Evolutionary conservation across 805 yeast species (phyloP).

Genomic region (Kluyveromyces nonfermentans): DNA sequence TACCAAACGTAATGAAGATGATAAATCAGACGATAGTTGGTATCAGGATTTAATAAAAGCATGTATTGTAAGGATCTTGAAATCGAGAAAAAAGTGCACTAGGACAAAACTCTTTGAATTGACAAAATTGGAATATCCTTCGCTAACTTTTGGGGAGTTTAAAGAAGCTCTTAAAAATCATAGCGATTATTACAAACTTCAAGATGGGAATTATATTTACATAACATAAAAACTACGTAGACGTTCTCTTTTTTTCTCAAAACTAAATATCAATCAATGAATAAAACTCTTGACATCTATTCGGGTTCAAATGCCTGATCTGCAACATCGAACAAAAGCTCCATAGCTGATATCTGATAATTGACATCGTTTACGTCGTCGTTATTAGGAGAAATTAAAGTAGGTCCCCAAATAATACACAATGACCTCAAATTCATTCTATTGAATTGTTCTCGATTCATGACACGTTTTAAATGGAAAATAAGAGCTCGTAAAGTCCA

Average conservation of each 20-base stretch:
- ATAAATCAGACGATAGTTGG: conserved; percentile 17
- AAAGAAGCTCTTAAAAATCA: conserved; percentile 20
- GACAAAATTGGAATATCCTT: conserved; percentile 12
- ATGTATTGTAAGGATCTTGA: conserved; percentile 19
- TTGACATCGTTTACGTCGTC: conserved; percentile 65
- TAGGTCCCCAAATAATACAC: conserved; percentile 94
- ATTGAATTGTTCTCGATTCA: conserved; percentile 50
- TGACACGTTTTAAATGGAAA: conserved; percentile 75
- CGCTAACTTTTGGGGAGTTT: conserved; percentile 27
- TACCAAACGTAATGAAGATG: neutral
- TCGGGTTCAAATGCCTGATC: conserved; percentile 71
- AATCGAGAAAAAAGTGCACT: conserved; percentile 6
- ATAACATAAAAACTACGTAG: conserved; percentile 1
- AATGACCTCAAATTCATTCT: conserved; percentile 77
- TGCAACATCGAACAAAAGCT: conserved; percentile 75
- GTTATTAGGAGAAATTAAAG: conserved; percentile 59
- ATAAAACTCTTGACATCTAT: conserved; percentile 8
- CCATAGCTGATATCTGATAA: conserved; percentile 68
- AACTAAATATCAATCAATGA: neutral
- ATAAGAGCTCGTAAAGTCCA: conserved; percentile 79
- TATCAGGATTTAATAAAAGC: conserved; percentile 21
- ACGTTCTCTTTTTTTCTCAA: neutral
- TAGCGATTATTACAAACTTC: conserved; percentile 4
- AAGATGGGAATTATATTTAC: conserved; percentile 3
- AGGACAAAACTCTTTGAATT: conserved; percentile 5